phyloP scores from a whole-genome alignment of 192 early-diverging fungal species.

The Piromyces finnis region DNA sequence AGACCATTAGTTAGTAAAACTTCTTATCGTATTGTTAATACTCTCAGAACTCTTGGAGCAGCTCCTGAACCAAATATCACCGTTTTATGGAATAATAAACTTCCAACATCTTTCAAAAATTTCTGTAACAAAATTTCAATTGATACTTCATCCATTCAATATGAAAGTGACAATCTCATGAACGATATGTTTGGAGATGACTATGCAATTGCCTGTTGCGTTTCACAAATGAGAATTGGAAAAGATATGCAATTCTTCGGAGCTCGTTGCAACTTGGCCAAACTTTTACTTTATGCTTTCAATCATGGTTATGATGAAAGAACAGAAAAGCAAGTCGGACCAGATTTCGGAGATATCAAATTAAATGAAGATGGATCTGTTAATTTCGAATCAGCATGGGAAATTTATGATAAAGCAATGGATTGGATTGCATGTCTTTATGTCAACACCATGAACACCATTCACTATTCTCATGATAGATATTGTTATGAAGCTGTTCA shows the following conservation, averaged over 20 bases:
- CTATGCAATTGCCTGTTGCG: slow-evolving; percentile 9
- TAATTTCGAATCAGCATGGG: slow-evolving; percentile 3
- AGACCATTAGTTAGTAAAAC: slow-evolving; percentile 7
- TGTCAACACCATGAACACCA: slow-evolving; percentile 10
- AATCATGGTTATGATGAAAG: slow-evolving; percentile 6
- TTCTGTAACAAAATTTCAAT: slow-evolving; percentile 3
- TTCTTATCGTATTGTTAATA: slow-evolving; percentile 3
- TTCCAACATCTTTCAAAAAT: slow-evolving; percentile 1
- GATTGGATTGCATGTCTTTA: slow-evolving; percentile 6
- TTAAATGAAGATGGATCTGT: neutral
- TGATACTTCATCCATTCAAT: slow-evolving; percentile 7
- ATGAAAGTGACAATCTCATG: slow-evolving; percentile 6
- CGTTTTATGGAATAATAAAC: slow-evolving; percentile 2
- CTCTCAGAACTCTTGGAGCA: slow-evolving; percentile 3
- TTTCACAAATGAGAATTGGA: slow-evolving; percentile 5
- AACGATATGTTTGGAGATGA: slow-evolving; percentile 4
- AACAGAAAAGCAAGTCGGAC: slow-evolving; percentile 7
- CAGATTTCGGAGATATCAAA: slow-evolving; percentile 1
- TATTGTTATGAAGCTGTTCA: slow-evolving; percentile 9
- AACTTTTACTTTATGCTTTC: slow-evolving; percentile 6
- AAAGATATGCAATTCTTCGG: slow-evolving; percentile 10
- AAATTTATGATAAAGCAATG: slow-evolving; percentile 7
- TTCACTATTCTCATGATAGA: slow-evolving; percentile 6
- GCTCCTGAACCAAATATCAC: slow-evolving; percentile 7
- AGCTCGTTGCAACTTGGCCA: slow-evolving; percentile 7